Evolutionary conservation across 192 early-diverging fungal genomes (phyloP), one percentile per base, ranked within the genome.

Genomic region (Mycoemilia scoparia): DNA sequence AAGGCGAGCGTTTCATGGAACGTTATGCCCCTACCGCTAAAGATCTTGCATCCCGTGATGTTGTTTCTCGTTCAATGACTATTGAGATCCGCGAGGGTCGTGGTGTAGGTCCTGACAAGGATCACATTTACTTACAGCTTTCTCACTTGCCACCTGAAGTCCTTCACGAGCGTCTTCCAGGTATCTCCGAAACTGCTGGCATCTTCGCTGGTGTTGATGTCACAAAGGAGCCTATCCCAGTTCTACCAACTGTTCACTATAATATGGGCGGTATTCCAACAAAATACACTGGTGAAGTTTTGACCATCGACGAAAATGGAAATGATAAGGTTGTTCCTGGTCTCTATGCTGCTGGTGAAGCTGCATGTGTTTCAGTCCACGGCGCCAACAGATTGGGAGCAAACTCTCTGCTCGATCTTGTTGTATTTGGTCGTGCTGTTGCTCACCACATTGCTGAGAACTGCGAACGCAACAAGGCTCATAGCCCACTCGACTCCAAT

Each of bases 221-320:
- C 20, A 98, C 89, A 58, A 98, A 98, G 79, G 87, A 95, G 59
- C 88, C 93, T 21, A 98, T 98, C 52, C 93, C 93, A 6, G 89
- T 97, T 27, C 71, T 97, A 26, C 93, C 93, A 39, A 93, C 93
- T 41, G 93, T 95, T 48, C 93, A 97, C 68, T 92, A 92, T 78
- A 97, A 93, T 72, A 93, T 97, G 87, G 93, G 93, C 48, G 89
- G 93, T 63, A 93, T 97, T 41, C 93, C 93, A 21, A 95, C 93
- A 18, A 72, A 70, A 36, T 93, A 87, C 77, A 92, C 86, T 41
- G 92, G 92, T 38, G 85, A 97, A 67, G 92, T 92, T 21, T 66
- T 97, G 56, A 70, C 64, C 33, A 60, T 74, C 41, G 54, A 70
- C 3, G 58, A 37, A 42, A 73, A 85, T 34, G 92, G 92, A 41